phyloP scores from a whole-genome alignment of 225 moss, liverwort and hornwort genomes.

The Bryoerythrophyllum caledonicum region DNA sequence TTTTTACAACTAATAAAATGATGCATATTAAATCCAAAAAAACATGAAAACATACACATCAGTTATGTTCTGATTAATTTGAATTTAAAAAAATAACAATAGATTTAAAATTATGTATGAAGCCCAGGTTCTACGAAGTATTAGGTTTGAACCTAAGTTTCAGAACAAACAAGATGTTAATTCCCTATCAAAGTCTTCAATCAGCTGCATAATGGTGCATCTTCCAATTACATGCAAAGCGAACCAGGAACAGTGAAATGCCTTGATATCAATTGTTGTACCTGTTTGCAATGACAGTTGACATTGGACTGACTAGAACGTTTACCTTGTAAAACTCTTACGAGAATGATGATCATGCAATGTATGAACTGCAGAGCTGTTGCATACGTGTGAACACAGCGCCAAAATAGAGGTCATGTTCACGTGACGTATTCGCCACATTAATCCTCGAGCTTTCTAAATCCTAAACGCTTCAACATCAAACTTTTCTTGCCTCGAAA shows the following conservation, averaged over 20 bases:
- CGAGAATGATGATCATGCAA: not conserved
- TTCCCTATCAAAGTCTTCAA: not conserved
- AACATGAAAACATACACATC: too few species aligned
- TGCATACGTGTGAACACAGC: not conserved
- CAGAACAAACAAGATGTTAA: not conserved
- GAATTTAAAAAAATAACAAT: too few species aligned
- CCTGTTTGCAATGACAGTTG: not conserved
- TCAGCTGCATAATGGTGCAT: not conserved
- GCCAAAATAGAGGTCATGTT: not conserved
- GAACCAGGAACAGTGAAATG: not conserved
- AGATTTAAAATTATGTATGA: too few species aligned
- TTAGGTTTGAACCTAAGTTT: too few species aligned
- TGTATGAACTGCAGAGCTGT: not conserved
- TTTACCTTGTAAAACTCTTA: not conserved
- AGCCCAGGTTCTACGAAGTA: too few species aligned
- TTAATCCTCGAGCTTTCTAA: conserved; percentile 1
- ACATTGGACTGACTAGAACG: not conserved
- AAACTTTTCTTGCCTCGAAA: not conserved
- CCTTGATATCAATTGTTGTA: not conserved
- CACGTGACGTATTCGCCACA: not conserved
- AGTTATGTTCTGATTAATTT: too few species aligned
- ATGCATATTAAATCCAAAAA: too few species aligned
- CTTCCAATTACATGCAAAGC: not conserved
- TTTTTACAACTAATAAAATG: too few species aligned
- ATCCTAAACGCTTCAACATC: not conserved